These are phyloP conservation scores for Suhomyces anneliseae DNA, from an alignment of 1,139 yeast species.

Conservation along the genomic window DNA sequence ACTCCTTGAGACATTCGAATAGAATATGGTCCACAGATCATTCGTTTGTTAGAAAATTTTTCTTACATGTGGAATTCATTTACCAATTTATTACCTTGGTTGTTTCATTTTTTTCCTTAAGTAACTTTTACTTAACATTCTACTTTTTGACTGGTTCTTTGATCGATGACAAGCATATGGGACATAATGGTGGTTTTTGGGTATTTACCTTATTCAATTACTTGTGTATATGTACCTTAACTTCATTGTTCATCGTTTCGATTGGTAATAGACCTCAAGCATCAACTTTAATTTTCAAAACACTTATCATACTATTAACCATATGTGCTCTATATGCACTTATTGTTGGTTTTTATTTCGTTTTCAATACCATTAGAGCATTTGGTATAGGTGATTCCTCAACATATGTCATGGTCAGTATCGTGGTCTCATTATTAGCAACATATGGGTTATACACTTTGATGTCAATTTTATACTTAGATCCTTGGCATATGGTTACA, in stretches of 20 bases:
- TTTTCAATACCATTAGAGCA: conserved; percentile 51
- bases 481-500: conserved; percentile 92
- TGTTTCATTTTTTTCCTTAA: conserved; percentile 86
- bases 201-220: conserved; percentile 84
- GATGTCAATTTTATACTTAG: conserved; percentile 78
- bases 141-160: conserved; percentile 91
- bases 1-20: conserved; percentile 74
- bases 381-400: conserved; percentile 41
- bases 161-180: conserved; percentile 51
- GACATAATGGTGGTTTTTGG: conserved; percentile 72
- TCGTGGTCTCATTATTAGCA: conserved; percentile 81
- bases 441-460: conserved; percentile 86
- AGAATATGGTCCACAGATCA: conserved; percentile 90
- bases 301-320: conserved; percentile 69
- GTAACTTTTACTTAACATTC: conserved; percentile 87
- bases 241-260: conserved; percentile 84
- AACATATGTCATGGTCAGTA: conserved; percentile 64
- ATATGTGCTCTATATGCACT: conserved; percentile 81
- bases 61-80: conserved; percentile 77
- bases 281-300: conserved; percentile 64
- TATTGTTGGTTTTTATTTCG: conserved; percentile 79
- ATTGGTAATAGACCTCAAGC: conserved; percentile 98
- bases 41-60: conserved; percentile 68
- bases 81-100: conserved; percentile 76
- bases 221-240: conserved; percentile 72